These are phyloP conservation scores for Puccinia polysora DNA, from an alignment of 1,284 basidiomycete genomes.

Conservation along the genomic window DNA sequence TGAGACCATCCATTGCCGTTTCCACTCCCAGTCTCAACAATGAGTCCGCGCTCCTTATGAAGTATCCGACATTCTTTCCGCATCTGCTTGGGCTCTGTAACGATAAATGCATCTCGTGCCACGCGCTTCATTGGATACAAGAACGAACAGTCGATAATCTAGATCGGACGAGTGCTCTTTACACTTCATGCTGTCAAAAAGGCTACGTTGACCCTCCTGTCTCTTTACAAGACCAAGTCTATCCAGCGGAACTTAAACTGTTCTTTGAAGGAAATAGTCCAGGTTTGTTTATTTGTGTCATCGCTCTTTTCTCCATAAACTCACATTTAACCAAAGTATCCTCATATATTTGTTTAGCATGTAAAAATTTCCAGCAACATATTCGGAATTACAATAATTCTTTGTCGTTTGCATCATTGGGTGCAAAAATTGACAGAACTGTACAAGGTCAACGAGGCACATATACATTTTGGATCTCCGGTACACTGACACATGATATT, in stretches of 20 bases:
- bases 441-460: too few relatives aligned
- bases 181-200: background rate
- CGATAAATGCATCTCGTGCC: too few relatives aligned
- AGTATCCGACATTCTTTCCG: too few relatives aligned
- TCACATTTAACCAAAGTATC: background rate
- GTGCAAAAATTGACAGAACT: too few relatives aligned
- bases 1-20: too few relatives aligned
- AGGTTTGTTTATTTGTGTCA: background rate
- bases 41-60: too few relatives aligned
- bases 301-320: background rate
- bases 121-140: too few relatives aligned
- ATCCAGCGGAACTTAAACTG: background rate
- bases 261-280: background rate
- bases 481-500: background rate
- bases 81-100: too few relatives aligned
- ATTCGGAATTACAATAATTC: too few relatives aligned
- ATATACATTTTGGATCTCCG: background rate
- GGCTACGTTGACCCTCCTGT: background rate
- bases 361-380: too few relatives aligned
- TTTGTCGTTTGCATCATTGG: too few relatives aligned
- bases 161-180: background rate
- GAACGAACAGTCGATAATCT: background rate
- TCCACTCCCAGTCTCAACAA: too few relatives aligned
- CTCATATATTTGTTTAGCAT: background rate
- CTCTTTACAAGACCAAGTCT: background rate